Base-by-base conservation (phyloP, 2,329 filamentous ascomycete species). In the Podosphaera aphanis region DNA sequence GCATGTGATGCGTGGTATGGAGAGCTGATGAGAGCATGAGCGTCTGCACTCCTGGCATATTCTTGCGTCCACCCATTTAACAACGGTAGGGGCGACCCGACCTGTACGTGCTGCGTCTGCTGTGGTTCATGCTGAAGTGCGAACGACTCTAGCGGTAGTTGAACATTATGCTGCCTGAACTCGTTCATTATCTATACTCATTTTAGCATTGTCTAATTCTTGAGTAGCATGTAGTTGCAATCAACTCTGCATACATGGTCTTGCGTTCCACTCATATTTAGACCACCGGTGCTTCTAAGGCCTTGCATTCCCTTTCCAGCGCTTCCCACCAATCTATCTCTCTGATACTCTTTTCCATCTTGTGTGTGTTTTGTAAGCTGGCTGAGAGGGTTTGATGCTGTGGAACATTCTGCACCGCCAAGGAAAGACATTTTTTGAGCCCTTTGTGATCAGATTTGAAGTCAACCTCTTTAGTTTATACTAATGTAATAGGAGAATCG, bases 301-400 rank as follows among this genome's bases (percentile, higher is more conserved):
- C 81, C 74, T 59, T 82, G 79, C 56, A 82, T 70, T 57, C 79
- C 67, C 6, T 73, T 77, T 38, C 72, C 75, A 0, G 82, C 79
- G 0, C 76, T 77, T 50, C 83, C 83, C 49, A 83, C 77, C 50
- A 95, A 69, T 49, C 90, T 76, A 63, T 98, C 90, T 57, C 86
- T 73, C 65, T 95, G 90, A 48, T 95, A 68, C 48, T 83, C 90
- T 65, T 86, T 93, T 67, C 98, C 90, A 70, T 93, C 84, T 60
- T 92, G 83, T 47, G 90, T 83, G 63, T 94, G 86, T 64, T 98
- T 98, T 52, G 86, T 84, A 62, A 98, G 93, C 68, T 95, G 90
- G 60, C 83, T 88, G 57, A 98, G 77, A 48, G 92, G 90, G 63
- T 98, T 98, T 59, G 80, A 84, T 52, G 83, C 85, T 50, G 90